Conservation (phyloP, 176 grass and related monocot species). For the Eremochloa ophiuroides region DNA sequence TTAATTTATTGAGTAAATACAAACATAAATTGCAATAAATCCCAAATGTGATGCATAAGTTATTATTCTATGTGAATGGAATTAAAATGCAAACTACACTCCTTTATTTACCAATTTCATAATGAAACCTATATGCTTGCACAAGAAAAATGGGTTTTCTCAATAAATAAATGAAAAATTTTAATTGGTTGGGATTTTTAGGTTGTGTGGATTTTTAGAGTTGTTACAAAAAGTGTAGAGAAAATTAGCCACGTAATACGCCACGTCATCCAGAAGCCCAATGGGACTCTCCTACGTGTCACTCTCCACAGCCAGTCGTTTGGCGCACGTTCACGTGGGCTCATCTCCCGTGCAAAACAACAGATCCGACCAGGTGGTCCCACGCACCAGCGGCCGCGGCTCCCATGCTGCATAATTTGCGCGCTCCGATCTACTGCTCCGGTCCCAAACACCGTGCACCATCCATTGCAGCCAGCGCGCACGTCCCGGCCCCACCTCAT, state of each 20-base stretch:
- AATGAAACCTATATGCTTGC: too few relatives aligned
- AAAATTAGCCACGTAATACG: neutral
- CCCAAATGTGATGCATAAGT: too few relatives aligned
- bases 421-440: neutral
- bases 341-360: conserved; percentile 22
- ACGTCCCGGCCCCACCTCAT: neutral
- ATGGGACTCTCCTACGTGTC: conserved; percentile 45
- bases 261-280: conserved; percentile 6
- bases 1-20: too few relatives aligned
- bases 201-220: too few relatives aligned
- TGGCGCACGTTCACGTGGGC: conserved; percentile 56
- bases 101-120: too few relatives aligned
- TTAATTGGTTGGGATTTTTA: too few relatives aligned
- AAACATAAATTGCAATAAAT: too few relatives aligned
- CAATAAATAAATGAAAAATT: too few relatives aligned
- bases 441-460: neutral
- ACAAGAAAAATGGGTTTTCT: too few relatives aligned
- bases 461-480: too few relatives aligned
- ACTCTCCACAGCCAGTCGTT: neutral
- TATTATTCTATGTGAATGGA: too few relatives aligned
- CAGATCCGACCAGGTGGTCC: conserved; percentile 32
- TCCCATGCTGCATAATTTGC: conserved; percentile 61
- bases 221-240: neutral
- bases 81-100: too few relatives aligned
- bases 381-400: neutral